These are phyloP conservation scores for Polyporus arcularius DNA, from an alignment of 768 basidiomycete species.

Conservation along the genomic window DNA sequence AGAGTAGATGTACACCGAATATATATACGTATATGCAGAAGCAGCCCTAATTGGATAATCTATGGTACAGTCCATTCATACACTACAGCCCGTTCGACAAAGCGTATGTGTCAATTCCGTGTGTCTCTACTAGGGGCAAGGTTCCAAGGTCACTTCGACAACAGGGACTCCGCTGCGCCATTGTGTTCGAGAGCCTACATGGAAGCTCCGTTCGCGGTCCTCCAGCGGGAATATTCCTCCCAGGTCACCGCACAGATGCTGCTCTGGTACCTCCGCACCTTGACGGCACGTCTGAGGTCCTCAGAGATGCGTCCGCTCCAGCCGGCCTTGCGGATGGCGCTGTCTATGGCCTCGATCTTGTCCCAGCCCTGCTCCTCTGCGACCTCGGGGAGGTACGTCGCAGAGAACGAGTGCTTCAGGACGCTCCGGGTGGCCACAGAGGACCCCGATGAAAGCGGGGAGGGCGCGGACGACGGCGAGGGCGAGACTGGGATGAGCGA, in stretches of 20 bases:
- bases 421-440: conserved; percentile 54
- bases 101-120: not conserved
- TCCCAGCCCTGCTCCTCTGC: conserved; percentile 94
- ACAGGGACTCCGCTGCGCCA: not conserved
- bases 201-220: conserved; percentile 48
- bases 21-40: conserved; percentile 10
- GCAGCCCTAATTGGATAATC: conserved; percentile 14
- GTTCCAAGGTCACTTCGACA: not conserved
- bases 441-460: conserved; percentile 67
- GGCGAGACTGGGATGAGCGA: conserved; percentile 47
- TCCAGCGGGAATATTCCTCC: conserved; percentile 80
- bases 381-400: conserved; percentile 93
- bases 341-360: conserved; percentile 85
- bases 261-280: conserved; percentile 82
- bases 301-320: conserved; percentile 84
- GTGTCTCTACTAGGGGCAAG: not conserved
- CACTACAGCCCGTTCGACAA: not conserved
- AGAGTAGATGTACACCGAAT: not conserved
- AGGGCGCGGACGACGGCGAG: conserved; percentile 64
- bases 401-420: conserved; percentile 65
- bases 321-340: conserved; percentile 91
- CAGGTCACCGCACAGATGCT: conserved; percentile 65
- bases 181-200: conserved; percentile 25
- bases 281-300: conserved; percentile 73
- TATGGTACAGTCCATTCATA: conserved; percentile 12